phyloP scores from a whole-genome alignment of 345 rosid species.

The Theobroma cacao region DNA sequence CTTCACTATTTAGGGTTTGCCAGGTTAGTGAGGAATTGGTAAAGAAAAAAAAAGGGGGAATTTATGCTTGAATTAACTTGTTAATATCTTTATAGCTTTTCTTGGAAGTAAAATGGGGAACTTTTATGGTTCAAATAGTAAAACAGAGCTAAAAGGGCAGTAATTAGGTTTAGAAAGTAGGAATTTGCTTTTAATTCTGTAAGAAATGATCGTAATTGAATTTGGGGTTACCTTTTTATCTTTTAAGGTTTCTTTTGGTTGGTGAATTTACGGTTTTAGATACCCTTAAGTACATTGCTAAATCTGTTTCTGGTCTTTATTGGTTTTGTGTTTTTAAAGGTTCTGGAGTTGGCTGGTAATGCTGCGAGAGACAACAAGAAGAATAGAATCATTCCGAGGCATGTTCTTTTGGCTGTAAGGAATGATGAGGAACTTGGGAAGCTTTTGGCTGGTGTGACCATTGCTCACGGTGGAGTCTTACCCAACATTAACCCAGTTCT shows the following conservation, averaged over 20 bases:
- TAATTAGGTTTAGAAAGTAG: neutral
- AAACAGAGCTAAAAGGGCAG: neutral
- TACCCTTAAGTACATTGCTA: neutral
- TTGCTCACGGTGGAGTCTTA: slow-evolving; percentile 78
- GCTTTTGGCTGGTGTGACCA: slow-evolving; percentile 64
- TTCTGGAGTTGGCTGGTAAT: slow-evolving; percentile 71
- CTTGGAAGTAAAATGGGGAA: neutral
- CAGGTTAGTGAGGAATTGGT: neutral
- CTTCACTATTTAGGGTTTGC: neutral
- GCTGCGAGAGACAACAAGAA: slow-evolving; percentile 79
- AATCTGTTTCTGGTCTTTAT: neutral
- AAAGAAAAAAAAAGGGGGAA: neutral
- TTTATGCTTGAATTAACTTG: neutral
- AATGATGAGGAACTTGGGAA: slow-evolving; percentile 74
- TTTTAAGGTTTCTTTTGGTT: neutral
- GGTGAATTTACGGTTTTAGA: neutral
- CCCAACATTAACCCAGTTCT: slow-evolving; percentile 74
- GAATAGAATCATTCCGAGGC: slow-evolving; percentile 68
- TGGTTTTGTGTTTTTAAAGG: slow-evolving; percentile 25
- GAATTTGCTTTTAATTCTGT: neutral
- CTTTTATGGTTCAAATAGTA: neutral
- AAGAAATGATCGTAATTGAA: neutral
- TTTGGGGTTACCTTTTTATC: neutral
- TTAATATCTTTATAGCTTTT: neutral
- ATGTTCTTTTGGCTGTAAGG: slow-evolving; percentile 62